Evolutionary conservation across 345 rosid species (phyloP).

Genomic region (Aegle marmelos): DNA sequence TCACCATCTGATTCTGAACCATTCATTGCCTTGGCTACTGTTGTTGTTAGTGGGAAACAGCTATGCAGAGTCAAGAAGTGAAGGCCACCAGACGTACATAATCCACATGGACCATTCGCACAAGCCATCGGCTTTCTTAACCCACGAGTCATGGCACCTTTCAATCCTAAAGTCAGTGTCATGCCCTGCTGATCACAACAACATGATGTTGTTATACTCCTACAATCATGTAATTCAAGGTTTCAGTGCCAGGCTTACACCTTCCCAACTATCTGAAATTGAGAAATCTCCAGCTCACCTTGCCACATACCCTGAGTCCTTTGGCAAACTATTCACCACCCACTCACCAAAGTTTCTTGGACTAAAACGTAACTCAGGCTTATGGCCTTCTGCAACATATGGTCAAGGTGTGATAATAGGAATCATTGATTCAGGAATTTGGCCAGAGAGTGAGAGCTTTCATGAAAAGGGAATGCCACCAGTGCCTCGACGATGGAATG

Average conservation of each 20-base stretch:
- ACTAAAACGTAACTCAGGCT: slow-evolving; percentile 18
- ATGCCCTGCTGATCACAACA: neutral
- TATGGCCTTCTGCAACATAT: slow-evolving; percentile 28
- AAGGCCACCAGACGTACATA: slow-evolving; percentile 29
- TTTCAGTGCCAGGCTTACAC: slow-evolving; percentile 48
- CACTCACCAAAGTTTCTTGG: slow-evolving; percentile 41
- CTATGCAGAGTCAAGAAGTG: slow-evolving; percentile 1
- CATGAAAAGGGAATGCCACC: slow-evolving; percentile 25
- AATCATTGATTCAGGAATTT: slow-evolving; percentile 32
- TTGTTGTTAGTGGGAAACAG: neutral
- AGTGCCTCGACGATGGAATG: slow-evolving; percentile 36
- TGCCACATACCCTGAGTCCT: slow-evolving; percentile 31
- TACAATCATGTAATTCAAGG: slow-evolving; percentile 43
- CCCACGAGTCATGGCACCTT: slow-evolving; percentile 31
- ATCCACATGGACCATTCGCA: slow-evolving; percentile 36
- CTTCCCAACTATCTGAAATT: slow-evolving; percentile 32
- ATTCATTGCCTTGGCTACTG: slow-evolving; percentile 6
- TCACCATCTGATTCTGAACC: neutral
- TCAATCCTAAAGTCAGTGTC: slow-evolving; percentile 20
- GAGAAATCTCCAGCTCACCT: slow-evolving; percentile 41
- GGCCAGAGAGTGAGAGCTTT: slow-evolving; percentile 37
- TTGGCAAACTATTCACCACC: slow-evolving; percentile 38
- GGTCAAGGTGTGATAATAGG: slow-evolving; percentile 37
- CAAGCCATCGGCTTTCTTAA: slow-evolving; percentile 30
- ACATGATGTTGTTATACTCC: slow-evolving; percentile 28